Evolutionary conservation across 306 rosid species (phyloP).

Genomic region (Senna tora): DNA sequence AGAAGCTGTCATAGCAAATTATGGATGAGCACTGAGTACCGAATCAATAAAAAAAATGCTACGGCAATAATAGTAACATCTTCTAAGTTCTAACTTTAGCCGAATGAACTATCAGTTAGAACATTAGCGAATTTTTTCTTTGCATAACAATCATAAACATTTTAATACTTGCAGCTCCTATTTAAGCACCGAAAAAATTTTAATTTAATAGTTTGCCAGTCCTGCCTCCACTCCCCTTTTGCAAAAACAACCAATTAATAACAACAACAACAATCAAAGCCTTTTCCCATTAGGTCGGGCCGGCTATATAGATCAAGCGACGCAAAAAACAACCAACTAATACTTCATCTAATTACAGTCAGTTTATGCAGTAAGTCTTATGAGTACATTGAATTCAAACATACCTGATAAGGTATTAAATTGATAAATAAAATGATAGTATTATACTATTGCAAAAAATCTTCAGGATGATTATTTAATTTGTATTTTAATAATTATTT

Average conservation of each 20-base stretch:
- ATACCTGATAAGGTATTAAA: background rate
- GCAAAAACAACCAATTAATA: too few relatives aligned
- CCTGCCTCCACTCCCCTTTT: background rate
- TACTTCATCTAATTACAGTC: background rate
- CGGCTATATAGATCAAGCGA: too few relatives aligned
- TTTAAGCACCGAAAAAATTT: background rate
- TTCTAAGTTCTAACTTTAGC: background rate
- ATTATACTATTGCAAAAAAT: conserved; percentile 5
- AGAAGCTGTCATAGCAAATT: background rate
- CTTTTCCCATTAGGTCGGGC: too few relatives aligned
- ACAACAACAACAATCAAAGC: too few relatives aligned
- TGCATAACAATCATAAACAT: conserved; percentile 1
- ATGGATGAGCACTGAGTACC: background rate
- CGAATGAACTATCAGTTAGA: background rate
- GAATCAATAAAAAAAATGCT: background rate
- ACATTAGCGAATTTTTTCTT: background rate
- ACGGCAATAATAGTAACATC: background rate
- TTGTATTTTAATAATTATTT: background rate
- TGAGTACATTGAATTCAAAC: conserved; percentile 22
- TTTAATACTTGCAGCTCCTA: background rate
- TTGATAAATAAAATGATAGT: background rate
- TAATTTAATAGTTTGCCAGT: background rate
- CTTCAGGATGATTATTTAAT: conserved; percentile 2
- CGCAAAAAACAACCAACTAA: background rate
- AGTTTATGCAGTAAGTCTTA: background rate